Conservation (phyloP, 2,329 filamentous ascomycete species). For the Verticillium nubilum region DNA sequence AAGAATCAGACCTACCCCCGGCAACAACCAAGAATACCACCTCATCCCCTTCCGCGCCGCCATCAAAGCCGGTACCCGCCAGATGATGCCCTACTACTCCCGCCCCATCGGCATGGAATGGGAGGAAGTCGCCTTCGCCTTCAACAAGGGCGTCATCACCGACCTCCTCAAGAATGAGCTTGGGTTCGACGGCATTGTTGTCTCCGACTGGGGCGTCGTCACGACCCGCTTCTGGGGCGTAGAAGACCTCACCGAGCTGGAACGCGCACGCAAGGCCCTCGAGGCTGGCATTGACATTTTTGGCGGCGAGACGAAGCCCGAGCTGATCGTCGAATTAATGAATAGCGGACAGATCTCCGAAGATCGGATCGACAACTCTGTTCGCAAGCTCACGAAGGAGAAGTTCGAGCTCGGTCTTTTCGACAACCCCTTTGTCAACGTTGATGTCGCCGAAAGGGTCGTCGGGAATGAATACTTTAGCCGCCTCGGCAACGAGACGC, state of each 20-base stretch:
- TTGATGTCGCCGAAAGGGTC: constrained; percentile 29
- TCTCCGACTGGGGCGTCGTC: constrained; percentile 47
- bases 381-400: constrained; percentile 39
- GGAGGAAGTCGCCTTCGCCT: constrained; percentile 41
- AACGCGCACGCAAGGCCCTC: constrained; percentile 37
- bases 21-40: constrained; percentile 43
- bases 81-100: constrained; percentile 49
- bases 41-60: constrained; percentile 45
- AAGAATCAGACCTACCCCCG: constrained; percentile 46
- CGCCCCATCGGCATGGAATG: constrained; percentile 39
- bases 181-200: constrained; percentile 45
- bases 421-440: constrained; percentile 44
- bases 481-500: constrained; percentile 13
- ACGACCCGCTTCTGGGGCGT: constrained; percentile 47
- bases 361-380: constrained; percentile 36
- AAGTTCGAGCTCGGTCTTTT: constrained; percentile 48
- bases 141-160: constrained; percentile 46
- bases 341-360: constrained; percentile 32
- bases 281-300: constrained; percentile 48
- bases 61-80: constrained; percentile 40
- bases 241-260: constrained; percentile 35
- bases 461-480: constrained; percentile 39
- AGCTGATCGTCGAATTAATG: constrained; percentile 41
- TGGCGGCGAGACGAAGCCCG: constrained; percentile 41
- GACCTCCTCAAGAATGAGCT: constrained; percentile 39